phyloP scores from a whole-genome alignment of 257 asterid genomes.

The Avicennia marina region DNA sequence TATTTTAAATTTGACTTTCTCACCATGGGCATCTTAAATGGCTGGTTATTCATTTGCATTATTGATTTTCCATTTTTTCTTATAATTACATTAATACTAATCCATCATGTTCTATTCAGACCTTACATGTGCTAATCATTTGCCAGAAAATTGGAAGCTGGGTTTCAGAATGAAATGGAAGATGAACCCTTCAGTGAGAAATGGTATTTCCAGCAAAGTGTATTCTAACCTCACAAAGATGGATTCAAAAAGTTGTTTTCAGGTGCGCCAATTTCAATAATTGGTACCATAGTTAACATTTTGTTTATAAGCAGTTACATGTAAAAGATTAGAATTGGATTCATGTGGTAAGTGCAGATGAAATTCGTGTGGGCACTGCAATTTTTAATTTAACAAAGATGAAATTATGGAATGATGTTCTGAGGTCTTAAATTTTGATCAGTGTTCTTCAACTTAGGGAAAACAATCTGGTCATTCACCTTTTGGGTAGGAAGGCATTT shows the following conservation, averaged over 20 bases:
- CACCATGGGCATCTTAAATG: neutral
- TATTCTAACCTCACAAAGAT: constrained; percentile 23
- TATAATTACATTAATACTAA: too few relatives aligned
- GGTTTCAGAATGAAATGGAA: constrained; percentile 32
- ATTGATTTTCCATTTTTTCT: constrained; percentile 2
- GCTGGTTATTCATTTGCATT: neutral
- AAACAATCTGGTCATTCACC: too few relatives aligned
- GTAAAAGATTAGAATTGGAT: too few relatives aligned
- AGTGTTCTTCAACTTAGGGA: too few relatives aligned
- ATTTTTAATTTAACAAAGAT: neutral
- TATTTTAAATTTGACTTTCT: constrained; percentile 7
- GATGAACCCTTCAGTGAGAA: constrained; percentile 26
- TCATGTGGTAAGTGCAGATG: too few relatives aligned
- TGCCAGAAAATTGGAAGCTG: constrained; percentile 46
- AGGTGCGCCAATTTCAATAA: constrained; percentile 39
- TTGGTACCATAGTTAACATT: neutral
- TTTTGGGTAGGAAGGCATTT: too few relatives aligned
- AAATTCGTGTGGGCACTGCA: neutral
- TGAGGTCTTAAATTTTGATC: neutral
- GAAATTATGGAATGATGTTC: neutral
- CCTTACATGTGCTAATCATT: constrained; percentile 17
- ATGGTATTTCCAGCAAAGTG: constrained; percentile 21
- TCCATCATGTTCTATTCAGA: neutral
- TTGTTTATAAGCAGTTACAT: too few relatives aligned
- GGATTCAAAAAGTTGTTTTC: constrained; percentile 28